These are phyloP conservation scores for Abrus precatorius DNA, from an alignment of 306 rosid species.

Conservation along the genomic window DNA sequence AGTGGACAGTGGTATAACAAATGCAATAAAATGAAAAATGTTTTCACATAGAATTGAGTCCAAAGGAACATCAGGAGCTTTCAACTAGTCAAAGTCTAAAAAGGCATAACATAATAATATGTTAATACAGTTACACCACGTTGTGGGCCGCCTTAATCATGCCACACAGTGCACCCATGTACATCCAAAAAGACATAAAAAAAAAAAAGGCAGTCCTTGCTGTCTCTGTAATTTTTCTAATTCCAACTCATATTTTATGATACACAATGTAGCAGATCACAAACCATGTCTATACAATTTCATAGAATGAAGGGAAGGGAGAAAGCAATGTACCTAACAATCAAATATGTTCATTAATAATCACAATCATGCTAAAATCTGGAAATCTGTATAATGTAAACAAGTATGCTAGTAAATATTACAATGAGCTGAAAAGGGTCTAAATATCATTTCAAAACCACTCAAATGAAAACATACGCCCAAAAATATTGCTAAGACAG, in stretches of 20 bases:
- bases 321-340: constrained; percentile 10
- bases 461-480: constrained; percentile 20
- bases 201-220: neutral
- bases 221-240: constrained; percentile 18
- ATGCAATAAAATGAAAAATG: constrained; percentile 22
- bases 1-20: neutral
- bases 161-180: constrained; percentile 3
- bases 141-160: constrained; percentile 22
- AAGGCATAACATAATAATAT: neutral
- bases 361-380: constrained; percentile 20
- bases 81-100: constrained; percentile 13
- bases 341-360: neutral
- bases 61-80: neutral
- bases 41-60: constrained; percentile 17
- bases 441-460: constrained; percentile 28
- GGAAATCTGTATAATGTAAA: constrained; percentile 17
- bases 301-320: constrained; percentile 35
- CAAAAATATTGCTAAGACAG: constrained; percentile 2
- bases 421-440: neutral
- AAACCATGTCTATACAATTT: constrained; percentile 25
- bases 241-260: constrained; percentile 38
- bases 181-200: neutral
- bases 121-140: constrained; percentile 1
- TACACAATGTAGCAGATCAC: constrained; percentile 7
- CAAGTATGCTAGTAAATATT: neutral